phyloP scores from a whole-genome alignment of 352 stramenopile genomes.

The Phytopythium delawarense region DNA sequence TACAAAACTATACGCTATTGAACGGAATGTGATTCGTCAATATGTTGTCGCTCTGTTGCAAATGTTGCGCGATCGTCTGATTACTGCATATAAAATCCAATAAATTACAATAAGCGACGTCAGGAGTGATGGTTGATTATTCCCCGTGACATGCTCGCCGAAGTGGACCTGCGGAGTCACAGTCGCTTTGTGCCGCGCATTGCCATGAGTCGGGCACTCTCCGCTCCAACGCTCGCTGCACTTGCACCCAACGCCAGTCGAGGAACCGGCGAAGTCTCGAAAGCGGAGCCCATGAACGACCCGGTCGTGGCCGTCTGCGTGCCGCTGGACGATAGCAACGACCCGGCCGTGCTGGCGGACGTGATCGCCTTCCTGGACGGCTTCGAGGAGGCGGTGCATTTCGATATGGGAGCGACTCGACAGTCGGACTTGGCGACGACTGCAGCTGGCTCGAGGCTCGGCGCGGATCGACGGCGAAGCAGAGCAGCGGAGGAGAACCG shows the following conservation, averaged over 20 bases:
- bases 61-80: no score
- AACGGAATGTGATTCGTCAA: no score
- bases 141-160: background rate
- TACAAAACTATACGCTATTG: no score
- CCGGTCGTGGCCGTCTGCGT: background rate
- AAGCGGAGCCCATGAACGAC: background rate
- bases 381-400: background rate
- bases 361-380: conserved; percentile 2
- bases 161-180: no score
- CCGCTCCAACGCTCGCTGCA: background rate
- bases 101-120: background rate
- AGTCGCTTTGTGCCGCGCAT: background rate
- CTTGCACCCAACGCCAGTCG: background rate
- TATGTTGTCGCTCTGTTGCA: no score
- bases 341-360: background rate
- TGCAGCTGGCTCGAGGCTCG: background rate
- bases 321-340: background rate
- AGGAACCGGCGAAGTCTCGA: background rate
- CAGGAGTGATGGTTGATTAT: conserved; percentile 1
- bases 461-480: background rate
- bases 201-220: background rate
- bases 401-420: background rate
- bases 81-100: no score
- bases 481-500: background rate
- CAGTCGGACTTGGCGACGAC: no score